A percentile compares a stretch with the other conserved stretches of the same genome.
These are phyloP conservation scores for Cutaneotrichosporon sp. DNA, from an alignment of 1,284 basidiomycete species.

Conservation along the genomic window DNA sequence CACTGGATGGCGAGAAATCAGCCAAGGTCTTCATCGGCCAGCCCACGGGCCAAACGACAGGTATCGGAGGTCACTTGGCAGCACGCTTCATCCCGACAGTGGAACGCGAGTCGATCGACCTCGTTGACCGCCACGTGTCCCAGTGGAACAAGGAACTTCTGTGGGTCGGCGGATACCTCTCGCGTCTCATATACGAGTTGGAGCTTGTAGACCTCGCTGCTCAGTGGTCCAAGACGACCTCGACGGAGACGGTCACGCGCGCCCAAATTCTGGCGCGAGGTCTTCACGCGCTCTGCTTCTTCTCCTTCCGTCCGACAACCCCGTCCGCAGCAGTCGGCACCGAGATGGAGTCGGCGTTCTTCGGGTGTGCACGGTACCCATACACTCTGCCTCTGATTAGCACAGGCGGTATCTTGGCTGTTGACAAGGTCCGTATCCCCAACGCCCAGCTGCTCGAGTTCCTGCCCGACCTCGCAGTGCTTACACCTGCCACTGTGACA, in stretches of 20 bases:
- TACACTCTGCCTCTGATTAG: slow-evolving; percentile 70
- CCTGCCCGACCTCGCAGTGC: slow-evolving; percentile 69
- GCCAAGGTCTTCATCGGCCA: slow-evolving; percentile 43
- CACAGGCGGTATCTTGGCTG: slow-evolving; percentile 66
- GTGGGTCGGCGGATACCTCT: slow-evolving; percentile 69
- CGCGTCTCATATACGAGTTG: slow-evolving; percentile 78
- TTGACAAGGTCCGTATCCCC: slow-evolving; percentile 69
- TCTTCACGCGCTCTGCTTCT: slow-evolving; percentile 80
- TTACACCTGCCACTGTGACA: slow-evolving; percentile 63
- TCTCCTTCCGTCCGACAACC: slow-evolving; percentile 79
- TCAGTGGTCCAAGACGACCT: slow-evolving; percentile 42
- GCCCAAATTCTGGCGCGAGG: slow-evolving; percentile 59
- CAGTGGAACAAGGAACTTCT: slow-evolving; percentile 75
- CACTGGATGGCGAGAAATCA: slow-evolving; percentile 59
- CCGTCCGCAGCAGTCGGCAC: slow-evolving; percentile 78
- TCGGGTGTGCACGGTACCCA: slow-evolving; percentile 54
- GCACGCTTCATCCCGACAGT: slow-evolving; percentile 95
- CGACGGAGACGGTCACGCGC: slow-evolving; percentile 54
- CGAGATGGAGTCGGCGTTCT: slow-evolving; percentile 77
- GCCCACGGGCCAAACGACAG: slow-evolving; percentile 77
- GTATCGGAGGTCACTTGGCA: slow-evolving; percentile 84
- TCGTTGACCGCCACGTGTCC: slow-evolving; percentile 57
- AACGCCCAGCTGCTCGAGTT: slow-evolving; percentile 71
- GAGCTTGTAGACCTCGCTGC: slow-evolving; percentile 57
- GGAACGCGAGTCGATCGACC: slow-evolving; percentile 88